Evolutionary conservation across 805 yeast genomes (phyloP), one percentile per base, ranked within the genome.

Genomic region (Cyberlindnera petersonii): DNA sequence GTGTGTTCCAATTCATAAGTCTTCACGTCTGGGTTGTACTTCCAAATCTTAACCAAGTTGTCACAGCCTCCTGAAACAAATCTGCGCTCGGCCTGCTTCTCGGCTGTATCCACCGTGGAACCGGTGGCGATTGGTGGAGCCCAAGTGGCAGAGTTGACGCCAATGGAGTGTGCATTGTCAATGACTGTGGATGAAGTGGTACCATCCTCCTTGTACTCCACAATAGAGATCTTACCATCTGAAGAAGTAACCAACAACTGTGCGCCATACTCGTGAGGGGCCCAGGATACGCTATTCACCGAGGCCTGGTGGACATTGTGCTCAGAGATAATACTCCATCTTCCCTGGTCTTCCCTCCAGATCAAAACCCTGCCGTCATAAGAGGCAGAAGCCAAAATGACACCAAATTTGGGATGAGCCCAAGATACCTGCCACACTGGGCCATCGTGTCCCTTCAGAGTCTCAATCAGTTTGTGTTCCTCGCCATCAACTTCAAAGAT

Each of bases 351-450:
- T 64, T 91, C 96, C 58, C 86, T 83, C 98, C 98, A 93, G 54
- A 93, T 79, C 45, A 89, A 67, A 14, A 86, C 97, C 56, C 84
- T 84, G 39, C 98, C 98, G 59, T 93, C 97, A 58, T 87, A 93
- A 2, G 96, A 87, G 52, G 95, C 86, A 19, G 95, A 83, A 1
- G 98, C 98, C 48, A 93, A 71, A 47, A 91, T 86, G 11, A 87
- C 82, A 27, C 98, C 98, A 58, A 91, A 93, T 62, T 91, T 91
- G 23, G 98, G 98, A 60, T 93, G 98, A 3, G 98, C 98, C 98
- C 98, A 93, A 39, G 86, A 78, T 16, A 88, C 95, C 66, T 91
- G 96, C 98, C 98, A 93, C 33, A 93, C 97, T 10, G 98, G 98
- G 24, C 98, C 98, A 47, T 88, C 96, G 63, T 93, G 98, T 26